A percentile compares a stretch with the other conserved stretches of the same genome.
phyloP scores from a whole-genome alignment of 2,329 filamentous ascomycete species.

The Diaporthe citriasiana region DNA sequence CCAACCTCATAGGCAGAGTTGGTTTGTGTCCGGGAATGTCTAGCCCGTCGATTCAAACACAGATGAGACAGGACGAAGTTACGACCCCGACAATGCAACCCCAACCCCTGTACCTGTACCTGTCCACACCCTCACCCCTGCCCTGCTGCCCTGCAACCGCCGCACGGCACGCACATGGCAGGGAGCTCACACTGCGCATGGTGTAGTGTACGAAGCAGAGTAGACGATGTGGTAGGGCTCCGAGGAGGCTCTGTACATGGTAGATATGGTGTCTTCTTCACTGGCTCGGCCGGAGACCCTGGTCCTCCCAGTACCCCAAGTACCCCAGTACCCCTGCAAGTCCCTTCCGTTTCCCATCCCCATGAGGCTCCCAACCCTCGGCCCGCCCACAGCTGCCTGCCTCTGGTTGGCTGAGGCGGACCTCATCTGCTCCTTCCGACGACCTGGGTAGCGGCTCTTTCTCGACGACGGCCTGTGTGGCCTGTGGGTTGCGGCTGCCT shows the following conservation, averaged over 20 bases:
- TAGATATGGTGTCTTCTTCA: too few relatives aligned
- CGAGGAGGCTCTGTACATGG: too few relatives aligned
- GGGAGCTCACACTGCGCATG: background rate
- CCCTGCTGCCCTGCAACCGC: background rate
- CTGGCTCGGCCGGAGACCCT: too few relatives aligned
- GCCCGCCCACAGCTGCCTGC: slow-evolving; percentile 6
- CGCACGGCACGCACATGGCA: background rate
- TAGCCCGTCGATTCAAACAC: slow-evolving; percentile 46
- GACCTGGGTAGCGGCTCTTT: background rate
- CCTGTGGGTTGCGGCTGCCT: slow-evolving; percentile 28
- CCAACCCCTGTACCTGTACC: slow-evolving; percentile 37
- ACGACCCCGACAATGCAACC: slow-evolving; percentile 31
- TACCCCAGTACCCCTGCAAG: slow-evolving; percentile 10
- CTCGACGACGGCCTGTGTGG: slow-evolving; percentile 14
- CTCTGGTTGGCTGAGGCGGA: slow-evolving; percentile 5
- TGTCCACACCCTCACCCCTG: background rate
- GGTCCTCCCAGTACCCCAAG: background rate
- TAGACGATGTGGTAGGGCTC: background rate
- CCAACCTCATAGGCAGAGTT: background rate
- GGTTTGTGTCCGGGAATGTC: slow-evolving; percentile 11
- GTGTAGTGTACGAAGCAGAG: too few relatives aligned
- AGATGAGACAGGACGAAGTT: slow-evolving; percentile 46
- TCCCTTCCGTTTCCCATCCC: slow-evolving; percentile 16
- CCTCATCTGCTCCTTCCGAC: slow-evolving; percentile 33
- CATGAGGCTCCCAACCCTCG: slow-evolving; percentile 20